Conservation (phyloP, 495 filamentous ascomycete species). For the Tuber umbilicatum region DNA sequence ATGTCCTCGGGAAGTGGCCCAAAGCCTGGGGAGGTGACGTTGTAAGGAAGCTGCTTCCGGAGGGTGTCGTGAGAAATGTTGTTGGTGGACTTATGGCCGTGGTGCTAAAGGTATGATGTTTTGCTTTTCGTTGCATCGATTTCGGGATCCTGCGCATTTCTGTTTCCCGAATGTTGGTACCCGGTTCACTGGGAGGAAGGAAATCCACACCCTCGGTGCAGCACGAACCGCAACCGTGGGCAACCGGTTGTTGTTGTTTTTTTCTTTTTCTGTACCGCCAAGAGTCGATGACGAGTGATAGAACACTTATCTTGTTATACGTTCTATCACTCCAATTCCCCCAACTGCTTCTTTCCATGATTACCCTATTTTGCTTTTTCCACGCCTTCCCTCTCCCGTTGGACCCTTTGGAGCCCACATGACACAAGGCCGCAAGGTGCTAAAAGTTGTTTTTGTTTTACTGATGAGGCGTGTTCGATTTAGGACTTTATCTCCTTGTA, state of each 20-base stretch:
- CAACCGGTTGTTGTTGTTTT: conserved; percentile 6
- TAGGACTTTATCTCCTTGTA: conserved; percentile 42
- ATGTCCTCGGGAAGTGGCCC: conserved; percentile 37
- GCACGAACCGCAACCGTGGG: conserved; percentile 6
- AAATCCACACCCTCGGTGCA: neutral
- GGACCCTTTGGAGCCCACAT: neutral
- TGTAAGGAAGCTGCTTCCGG: conserved; percentile 39
- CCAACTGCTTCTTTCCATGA: conserved; percentile 1
- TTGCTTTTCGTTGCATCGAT: neutral
- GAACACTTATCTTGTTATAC: neutral
- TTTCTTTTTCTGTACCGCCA: neutral
- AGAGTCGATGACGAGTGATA: conserved; percentile 3
- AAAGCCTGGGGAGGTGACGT: conserved; percentile 38
- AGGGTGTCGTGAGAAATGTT: conserved; percentile 38
- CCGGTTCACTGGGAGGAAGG: conserved; percentile 3
- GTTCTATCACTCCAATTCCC: neutral
- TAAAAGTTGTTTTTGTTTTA: neutral
- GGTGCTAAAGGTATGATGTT: conserved; percentile 39
- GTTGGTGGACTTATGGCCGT: conserved; percentile 41
- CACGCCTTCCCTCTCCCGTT: neutral
- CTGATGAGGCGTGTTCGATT: conserved; percentile 12
- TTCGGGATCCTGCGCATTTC: neutral
- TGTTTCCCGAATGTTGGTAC: conserved; percentile 5
- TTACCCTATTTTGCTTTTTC: conserved; percentile 4
- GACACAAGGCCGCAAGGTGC: neutral